A percentile compares a stretch with the other conserved stretches of the same genome.
Evolutionary conservation across 78 protist species (phyloP).

Genomic region (Dictyostelium purpureum): DNA sequence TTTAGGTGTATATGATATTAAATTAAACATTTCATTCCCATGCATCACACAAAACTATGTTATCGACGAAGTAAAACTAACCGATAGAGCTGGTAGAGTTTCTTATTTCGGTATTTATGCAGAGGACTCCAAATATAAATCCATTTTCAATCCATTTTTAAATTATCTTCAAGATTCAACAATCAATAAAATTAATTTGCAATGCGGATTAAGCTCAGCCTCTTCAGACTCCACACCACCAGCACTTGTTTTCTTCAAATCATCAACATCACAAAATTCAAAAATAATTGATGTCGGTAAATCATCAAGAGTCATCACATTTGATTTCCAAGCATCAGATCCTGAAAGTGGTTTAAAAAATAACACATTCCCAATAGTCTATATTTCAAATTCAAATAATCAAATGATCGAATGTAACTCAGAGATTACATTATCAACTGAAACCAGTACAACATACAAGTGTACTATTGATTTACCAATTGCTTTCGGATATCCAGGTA

Average conservation of each 20-base stretch:
- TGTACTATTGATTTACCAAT: not conserved
- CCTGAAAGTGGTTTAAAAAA: not conserved
- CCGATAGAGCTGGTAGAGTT: not conserved
- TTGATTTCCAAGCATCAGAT: not conserved
- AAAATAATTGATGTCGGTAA: too few species aligned
- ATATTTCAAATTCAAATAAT: not conserved
- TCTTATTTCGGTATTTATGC: not conserved
- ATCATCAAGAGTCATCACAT: not conserved
- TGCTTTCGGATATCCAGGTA: not conserved
- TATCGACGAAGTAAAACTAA: not conserved
- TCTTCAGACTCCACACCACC: too few species aligned
- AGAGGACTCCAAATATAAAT: not conserved
- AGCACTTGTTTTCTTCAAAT: too few species aligned
- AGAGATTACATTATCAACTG: not conserved
- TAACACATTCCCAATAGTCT: not conserved
- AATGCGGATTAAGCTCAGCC: too few species aligned
- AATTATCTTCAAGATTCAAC: not conserved
- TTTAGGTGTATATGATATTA: too few species aligned
- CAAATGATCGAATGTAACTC: too few species aligned
- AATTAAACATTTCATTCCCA: too few species aligned
- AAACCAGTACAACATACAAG: not conserved
- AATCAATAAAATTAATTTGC: not conserved
- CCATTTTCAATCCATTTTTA: not conserved
- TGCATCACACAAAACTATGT: not conserved
- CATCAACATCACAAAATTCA: too few species aligned